These are phyloP conservation scores for Cladosporium austrohemisphaericum DNA, from an alignment of 2,329 filamentous ascomycete species.

Conservation along the genomic window DNA sequence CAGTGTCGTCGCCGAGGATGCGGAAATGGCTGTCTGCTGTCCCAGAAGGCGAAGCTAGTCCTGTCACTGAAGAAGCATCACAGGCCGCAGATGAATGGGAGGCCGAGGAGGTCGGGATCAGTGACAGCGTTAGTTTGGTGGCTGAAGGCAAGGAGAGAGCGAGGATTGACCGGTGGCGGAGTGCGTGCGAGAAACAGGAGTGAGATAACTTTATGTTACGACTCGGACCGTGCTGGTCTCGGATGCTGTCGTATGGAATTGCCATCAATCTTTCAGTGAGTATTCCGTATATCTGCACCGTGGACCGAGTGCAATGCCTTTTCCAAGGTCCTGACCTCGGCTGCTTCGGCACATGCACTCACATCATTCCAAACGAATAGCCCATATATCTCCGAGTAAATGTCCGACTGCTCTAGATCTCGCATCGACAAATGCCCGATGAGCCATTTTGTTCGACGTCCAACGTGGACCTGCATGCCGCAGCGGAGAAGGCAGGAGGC, in stretches of 20 bases:
- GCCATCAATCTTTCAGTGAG: too few species aligned
- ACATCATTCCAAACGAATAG: too few species aligned
- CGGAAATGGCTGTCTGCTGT: constrained; percentile 2
- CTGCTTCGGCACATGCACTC: too few species aligned
- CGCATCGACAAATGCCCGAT: too few species aligned
- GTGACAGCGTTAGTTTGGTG: constrained; percentile 22
- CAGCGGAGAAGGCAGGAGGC: neutral
- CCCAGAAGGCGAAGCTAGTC: constrained; percentile 1
- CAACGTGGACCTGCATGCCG: too few species aligned
- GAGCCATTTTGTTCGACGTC: too few species aligned
- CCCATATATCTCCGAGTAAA: too few species aligned
- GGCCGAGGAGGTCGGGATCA: constrained; percentile 19
- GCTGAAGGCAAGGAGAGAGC: constrained; percentile 19
- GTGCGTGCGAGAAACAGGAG: constrained; percentile 2
- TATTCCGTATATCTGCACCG: too few species aligned
- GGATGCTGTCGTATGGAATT: neutral
- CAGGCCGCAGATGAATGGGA: constrained; percentile 16
- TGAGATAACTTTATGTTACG: neutral
- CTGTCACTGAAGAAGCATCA: neutral
- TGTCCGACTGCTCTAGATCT: too few species aligned
- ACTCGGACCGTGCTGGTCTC: neutral
- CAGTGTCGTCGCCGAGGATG: constrained; percentile 1
- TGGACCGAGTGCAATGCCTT: too few species aligned
- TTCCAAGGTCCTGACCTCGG: too few species aligned
- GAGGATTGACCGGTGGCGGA: constrained; percentile 22